Evolutionary conservation across 257 asterid species (phyloP).

Genomic region (Ehretia macrophylla): DNA sequence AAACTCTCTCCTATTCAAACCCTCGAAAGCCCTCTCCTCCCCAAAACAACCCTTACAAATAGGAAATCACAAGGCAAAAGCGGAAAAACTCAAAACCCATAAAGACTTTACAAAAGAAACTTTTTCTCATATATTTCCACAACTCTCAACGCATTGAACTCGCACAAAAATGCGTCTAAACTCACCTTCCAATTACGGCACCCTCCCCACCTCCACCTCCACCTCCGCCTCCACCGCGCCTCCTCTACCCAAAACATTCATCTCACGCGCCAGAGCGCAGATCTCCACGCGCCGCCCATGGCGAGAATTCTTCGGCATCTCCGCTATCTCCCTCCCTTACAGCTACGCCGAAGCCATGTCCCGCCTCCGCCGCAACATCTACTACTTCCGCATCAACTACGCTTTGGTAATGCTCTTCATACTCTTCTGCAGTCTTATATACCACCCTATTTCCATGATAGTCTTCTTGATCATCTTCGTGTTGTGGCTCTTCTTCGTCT

Average conservation of each 20-base stretch:
- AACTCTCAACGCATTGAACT: too few species aligned
- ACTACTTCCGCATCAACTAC: constrained; percentile 81
- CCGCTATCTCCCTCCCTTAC: constrained; percentile 52
- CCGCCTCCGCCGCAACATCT: constrained; percentile 60
- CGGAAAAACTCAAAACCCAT: too few species aligned
- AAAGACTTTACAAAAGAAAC: too few species aligned
- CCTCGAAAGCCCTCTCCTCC: too few species aligned
- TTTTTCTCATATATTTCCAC: neutral
- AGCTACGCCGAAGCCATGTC: constrained; percentile 54
- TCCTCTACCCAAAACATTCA: constrained; percentile 7
- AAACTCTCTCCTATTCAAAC: too few species aligned
- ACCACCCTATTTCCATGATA: constrained; percentile 82
- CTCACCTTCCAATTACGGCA: constrained; percentile 29
- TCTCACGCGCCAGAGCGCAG: constrained; percentile 34
- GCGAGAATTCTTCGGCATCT: constrained; percentile 46
- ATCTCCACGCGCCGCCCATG: constrained; percentile 68
- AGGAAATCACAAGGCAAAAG: too few species aligned
- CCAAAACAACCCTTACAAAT: too few species aligned
- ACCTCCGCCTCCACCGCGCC: constrained; percentile 9
- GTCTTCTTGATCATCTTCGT: constrained; percentile 45
- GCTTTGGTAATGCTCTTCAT: constrained; percentile 45
- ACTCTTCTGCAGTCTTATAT: constrained; percentile 74
- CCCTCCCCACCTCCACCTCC: constrained; percentile 21
- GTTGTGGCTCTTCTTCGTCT: constrained; percentile 58
- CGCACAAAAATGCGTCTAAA: constrained; percentile 27